A percentile compares a stretch with the other conserved stretches of the same genome.
Conservation (phyloP, 2,329 filamentous ascomycete genomes). For the Hypoxylon sp. region DNA sequence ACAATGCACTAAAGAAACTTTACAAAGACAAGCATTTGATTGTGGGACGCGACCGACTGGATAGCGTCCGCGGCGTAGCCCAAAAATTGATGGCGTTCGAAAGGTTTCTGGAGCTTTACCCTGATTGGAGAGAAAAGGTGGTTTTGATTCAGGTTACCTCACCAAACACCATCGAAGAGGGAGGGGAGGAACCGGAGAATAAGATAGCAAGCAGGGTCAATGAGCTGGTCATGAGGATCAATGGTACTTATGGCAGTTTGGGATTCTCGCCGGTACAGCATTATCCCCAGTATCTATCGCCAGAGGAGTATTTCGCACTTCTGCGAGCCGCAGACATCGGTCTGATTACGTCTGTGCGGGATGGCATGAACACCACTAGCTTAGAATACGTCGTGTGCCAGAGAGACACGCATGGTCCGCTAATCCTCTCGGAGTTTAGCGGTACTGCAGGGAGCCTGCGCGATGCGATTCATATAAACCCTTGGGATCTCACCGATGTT, state of each 20-base stretch:
- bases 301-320: slow-evolving; percentile 94
- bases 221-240: slow-evolving; percentile 89
- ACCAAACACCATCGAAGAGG: slow-evolving; percentile 80
- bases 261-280: slow-evolving; percentile 92
- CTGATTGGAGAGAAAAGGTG: slow-evolving; percentile 90
- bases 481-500: slow-evolving; percentile 88
- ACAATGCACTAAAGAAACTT: slow-evolving; percentile 74
- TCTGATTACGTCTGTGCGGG: slow-evolving; percentile 92
- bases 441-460: slow-evolving; percentile 87
- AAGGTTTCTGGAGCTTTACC: slow-evolving; percentile 87
- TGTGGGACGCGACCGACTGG: slow-evolving; percentile 91
- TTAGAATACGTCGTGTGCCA: slow-evolving; percentile 95
- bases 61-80: slow-evolving; percentile 91
- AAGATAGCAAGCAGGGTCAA: slow-evolving; percentile 90
- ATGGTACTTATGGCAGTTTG: slow-evolving; percentile 86
- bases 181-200: slow-evolving; percentile 77
- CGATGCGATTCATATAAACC: slow-evolving; percentile 94
- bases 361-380: slow-evolving; percentile 98
- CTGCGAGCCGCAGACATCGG: slow-evolving; percentile 89
- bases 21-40: slow-evolving; percentile 95
- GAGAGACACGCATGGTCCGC: slow-evolving; percentile 82
- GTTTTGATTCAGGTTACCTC: slow-evolving; percentile 96
- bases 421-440: slow-evolving; percentile 96
- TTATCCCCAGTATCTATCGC: slow-evolving; percentile 90
- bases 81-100: slow-evolving; percentile 97